Evolutionary conservation across 106 monocot species (phyloP).

Genomic region (Dendrobium huoshanense): DNA sequence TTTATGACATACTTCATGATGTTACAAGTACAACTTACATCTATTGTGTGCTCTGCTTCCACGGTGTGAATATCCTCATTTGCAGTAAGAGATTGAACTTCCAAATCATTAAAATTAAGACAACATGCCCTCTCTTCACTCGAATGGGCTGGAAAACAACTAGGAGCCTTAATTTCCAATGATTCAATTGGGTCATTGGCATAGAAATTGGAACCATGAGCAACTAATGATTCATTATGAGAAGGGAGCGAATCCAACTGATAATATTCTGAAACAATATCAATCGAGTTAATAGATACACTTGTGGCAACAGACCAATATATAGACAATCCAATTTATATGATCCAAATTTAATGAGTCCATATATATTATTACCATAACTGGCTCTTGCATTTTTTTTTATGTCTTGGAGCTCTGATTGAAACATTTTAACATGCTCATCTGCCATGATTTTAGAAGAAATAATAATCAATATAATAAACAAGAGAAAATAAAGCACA

Average conservation of each 20-base stretch:
- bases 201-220: neutral
- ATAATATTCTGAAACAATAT: neutral
- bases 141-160: neutral
- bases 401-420: neutral
- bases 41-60: neutral
- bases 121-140: neutral
- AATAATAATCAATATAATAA: neutral
- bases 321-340: neutral
- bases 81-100: neutral
- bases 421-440: neutral
- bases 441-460: neutral
- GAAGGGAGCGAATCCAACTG: neutral
- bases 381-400: neutral
- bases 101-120: neutral
- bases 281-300: neutral
- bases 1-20: neutral
- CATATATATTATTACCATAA: neutral
- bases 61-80: neutral
- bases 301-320: neutral
- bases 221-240: neutral
- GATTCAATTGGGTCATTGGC: neutral
- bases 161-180: neutral
- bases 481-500: neutral
- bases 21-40: neutral
- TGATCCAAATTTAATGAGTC: neutral